Evolutionary conservation across 2,329 filamentous ascomycete genomes (phyloP).

Genomic region (Xylaria sp.): DNA sequence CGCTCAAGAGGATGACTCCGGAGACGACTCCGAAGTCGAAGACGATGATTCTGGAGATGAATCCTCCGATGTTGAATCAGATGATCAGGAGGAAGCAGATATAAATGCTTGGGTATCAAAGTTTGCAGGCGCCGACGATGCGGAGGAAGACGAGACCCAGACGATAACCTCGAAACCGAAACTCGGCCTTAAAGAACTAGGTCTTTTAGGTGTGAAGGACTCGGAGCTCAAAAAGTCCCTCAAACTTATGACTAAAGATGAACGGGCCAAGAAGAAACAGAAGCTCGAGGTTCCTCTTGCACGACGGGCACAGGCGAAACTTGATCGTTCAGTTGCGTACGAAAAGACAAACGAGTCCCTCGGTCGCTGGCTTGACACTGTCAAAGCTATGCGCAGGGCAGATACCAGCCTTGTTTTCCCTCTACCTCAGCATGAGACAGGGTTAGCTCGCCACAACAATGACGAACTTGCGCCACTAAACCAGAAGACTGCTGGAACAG

Average conservation of each 20-base stretch:
- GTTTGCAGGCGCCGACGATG: constrained; percentile 71
- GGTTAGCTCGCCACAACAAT: constrained; percentile 65
- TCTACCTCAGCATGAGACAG: constrained; percentile 75
- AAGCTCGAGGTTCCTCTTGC: constrained; percentile 86
- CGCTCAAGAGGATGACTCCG: constrained; percentile 59
- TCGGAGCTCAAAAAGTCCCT: constrained; percentile 80
- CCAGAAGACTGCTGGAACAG: constrained; percentile 74
- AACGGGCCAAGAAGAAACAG: constrained; percentile 66
- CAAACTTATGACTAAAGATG: constrained; percentile 76
- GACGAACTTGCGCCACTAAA: constrained; percentile 73
- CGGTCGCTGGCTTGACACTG: constrained; percentile 91
- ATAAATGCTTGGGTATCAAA: constrained; percentile 66
- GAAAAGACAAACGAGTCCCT: constrained; percentile 92
- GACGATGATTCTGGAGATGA: constrained; percentile 53
- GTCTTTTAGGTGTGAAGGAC: constrained; percentile 76
- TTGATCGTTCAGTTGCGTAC: constrained; percentile 85
- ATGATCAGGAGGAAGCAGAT: constrained; percentile 59
- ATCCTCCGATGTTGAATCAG: constrained; percentile 56
- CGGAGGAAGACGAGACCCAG: constrained; percentile 61
- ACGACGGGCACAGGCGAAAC: constrained; percentile 84
- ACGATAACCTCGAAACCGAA: constrained; percentile 69
- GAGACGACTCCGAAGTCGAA: constrained; percentile 57
- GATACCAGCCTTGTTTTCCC: constrained; percentile 87
- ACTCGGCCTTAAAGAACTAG: constrained; percentile 79
- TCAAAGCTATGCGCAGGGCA: constrained; percentile 90